Conservation (phyloP, 2,329 filamentous ascomycete species). For the Trichoderma sp. region DNA sequence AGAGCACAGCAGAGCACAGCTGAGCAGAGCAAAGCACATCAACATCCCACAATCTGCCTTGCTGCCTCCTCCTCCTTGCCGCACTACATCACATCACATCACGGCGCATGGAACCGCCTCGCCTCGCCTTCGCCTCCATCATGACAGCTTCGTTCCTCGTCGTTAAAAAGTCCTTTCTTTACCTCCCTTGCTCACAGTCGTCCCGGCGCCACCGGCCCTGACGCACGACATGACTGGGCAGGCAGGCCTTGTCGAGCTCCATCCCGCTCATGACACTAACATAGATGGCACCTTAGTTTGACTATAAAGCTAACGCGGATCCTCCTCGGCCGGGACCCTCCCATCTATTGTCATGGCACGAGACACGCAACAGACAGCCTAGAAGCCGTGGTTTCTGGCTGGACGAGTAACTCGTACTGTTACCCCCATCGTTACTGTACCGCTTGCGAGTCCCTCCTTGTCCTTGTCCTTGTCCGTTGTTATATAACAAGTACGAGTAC, state of each 20-base stretch:
- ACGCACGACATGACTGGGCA: slow-evolving; percentile 20
- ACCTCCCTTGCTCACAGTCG: neutral
- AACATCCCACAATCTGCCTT: neutral
- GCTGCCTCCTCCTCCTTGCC: neutral
- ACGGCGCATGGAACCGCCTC: neutral
- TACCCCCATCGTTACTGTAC: neutral
- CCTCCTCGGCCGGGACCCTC: slow-evolving; percentile 32
- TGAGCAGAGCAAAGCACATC: neutral
- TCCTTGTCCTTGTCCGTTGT: neutral
- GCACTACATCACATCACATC: neutral
- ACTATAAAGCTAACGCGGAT: slow-evolving; percentile 45
- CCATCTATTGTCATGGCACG: slow-evolving; percentile 44
- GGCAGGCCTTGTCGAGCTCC: slow-evolving; percentile 25
- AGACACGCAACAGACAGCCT: slow-evolving; percentile 39
- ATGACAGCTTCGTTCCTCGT: slow-evolving; percentile 7
- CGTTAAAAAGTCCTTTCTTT: neutral
- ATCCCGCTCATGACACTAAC: slow-evolving; percentile 21
- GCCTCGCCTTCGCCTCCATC: neutral
- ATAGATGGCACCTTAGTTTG: slow-evolving; percentile 21
- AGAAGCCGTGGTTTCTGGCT: neutral
- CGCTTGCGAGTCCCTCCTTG: neutral
- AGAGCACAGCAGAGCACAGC: neutral
- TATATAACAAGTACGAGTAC: neutral
- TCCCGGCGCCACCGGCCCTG: slow-evolving; percentile 15
- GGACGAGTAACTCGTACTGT: neutral